Conservation (phyloP, 371 early-diverging fungal genomes). For the Mucor velutinosus region DNA sequence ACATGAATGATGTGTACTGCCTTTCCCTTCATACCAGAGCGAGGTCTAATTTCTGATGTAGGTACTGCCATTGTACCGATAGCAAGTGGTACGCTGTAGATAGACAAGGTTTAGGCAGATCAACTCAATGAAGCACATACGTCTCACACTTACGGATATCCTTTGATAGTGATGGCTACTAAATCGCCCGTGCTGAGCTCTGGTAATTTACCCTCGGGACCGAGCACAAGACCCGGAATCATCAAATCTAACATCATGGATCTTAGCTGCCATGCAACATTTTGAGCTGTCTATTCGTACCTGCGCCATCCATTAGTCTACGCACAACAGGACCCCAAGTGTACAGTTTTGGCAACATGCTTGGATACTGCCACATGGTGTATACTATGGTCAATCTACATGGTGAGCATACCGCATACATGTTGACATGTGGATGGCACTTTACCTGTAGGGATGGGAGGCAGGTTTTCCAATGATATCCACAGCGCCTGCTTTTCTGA, state of each 20-base stretch:
- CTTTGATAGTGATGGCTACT: constrained; percentile 57
- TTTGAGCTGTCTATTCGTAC: constrained; percentile 18
- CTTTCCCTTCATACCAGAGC: constrained; percentile 69
- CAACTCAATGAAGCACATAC: background rate
- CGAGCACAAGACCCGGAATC: constrained; percentile 64
- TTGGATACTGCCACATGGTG: constrained; percentile 66
- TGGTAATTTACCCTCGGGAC: constrained; percentile 47
- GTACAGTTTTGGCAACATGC: constrained; percentile 59
- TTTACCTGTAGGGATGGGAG: constrained; percentile 48
- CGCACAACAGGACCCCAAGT: constrained; percentile 65
- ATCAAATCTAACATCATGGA: constrained; percentile 48
- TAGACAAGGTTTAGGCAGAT: background rate
- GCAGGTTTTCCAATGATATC: constrained; percentile 50
- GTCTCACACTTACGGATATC: constrained; percentile 42
- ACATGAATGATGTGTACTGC: constrained; percentile 72
- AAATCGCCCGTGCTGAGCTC: constrained; percentile 49
- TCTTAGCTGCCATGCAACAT: too few species aligned
- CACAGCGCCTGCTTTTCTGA: constrained; percentile 62
- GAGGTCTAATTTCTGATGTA: constrained; percentile 47
- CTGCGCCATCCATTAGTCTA: constrained; percentile 69
- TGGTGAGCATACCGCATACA: background rate
- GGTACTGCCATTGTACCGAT: constrained; percentile 61
- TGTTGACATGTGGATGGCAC: background rate
- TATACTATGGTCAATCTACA: constrained; percentile 54
- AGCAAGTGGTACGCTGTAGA: constrained; percentile 51